Evolutionary conservation across 257 asterid species (phyloP).

Genomic region (Dorcoceras hygrometricum): DNA sequence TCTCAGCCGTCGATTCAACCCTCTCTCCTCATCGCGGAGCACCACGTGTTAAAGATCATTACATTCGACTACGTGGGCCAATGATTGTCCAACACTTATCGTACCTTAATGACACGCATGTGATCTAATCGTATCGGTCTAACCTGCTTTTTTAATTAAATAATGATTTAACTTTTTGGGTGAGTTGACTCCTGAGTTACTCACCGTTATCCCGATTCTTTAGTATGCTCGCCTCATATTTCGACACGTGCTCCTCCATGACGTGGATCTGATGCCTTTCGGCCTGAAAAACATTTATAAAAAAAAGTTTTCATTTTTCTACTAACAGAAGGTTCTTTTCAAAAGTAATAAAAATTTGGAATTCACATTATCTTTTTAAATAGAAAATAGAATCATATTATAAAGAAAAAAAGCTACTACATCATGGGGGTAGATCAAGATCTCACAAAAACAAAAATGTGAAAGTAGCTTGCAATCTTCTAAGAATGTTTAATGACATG

Average conservation of each 20-base stretch:
- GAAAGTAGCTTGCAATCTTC: too few species aligned
- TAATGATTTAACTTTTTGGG: background rate
- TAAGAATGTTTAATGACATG: too few species aligned
- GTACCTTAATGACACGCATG: slow-evolving; percentile 64
- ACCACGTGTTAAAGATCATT: slow-evolving; percentile 44
- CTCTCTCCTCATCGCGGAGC: background rate
- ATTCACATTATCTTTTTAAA: too few species aligned
- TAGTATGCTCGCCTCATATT: background rate
- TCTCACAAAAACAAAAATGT: too few species aligned
- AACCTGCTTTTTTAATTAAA: slow-evolving; percentile 24
- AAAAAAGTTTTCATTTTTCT: too few species aligned
- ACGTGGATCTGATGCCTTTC: background rate
- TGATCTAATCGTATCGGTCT: slow-evolving; percentile 28
- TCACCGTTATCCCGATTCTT: background rate
- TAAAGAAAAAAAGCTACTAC: too few species aligned
- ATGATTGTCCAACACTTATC: slow-evolving; percentile 37
- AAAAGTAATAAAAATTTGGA: too few species aligned
- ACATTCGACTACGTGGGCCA: slow-evolving; percentile 51
- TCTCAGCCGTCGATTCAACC: slow-evolving; percentile 29
- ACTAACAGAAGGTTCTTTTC: too few species aligned
- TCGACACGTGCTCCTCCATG: background rate
- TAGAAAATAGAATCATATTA: too few species aligned
- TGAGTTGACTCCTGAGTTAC: background rate
- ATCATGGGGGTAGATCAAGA: too few species aligned
- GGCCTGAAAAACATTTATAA: too few species aligned